Conservation (phyloP, 208 protist species). For the Leptomonas pyrrhocoris region DNA sequence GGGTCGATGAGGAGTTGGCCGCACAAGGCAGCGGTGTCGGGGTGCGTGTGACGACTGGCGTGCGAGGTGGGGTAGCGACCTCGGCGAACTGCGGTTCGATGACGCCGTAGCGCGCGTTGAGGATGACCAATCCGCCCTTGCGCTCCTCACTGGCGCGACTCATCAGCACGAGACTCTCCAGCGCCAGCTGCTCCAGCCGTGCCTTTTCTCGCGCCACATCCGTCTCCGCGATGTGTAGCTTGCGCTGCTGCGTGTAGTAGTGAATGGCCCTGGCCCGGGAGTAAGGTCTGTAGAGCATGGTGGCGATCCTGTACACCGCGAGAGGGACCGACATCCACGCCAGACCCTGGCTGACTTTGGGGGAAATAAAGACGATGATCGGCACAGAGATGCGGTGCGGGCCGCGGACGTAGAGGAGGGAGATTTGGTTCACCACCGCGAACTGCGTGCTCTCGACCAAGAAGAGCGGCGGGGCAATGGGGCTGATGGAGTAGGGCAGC, state of each 20-base stretch:
- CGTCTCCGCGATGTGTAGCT: conserved; percentile 71
- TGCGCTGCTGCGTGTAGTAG: conserved; percentile 53
- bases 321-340: conserved; percentile 68
- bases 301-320: conserved; percentile 52
- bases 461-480: conserved; percentile 49
- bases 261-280: conserved; percentile 40
- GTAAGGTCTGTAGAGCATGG: conserved; percentile 58
- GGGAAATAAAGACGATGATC: conserved; percentile 66
- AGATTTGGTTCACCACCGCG: conserved; percentile 66
- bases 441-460: conserved; percentile 44
- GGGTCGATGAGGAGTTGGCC: too few species aligned
- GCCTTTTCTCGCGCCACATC: conserved; percentile 74
- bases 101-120: conserved; percentile 88
- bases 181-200: conserved; percentile 67
- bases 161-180: conserved; percentile 54
- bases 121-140: conserved; percentile 81
- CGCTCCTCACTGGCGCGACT: conserved; percentile 63
- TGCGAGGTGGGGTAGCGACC: conserved; percentile 8
- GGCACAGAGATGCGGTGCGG: conserved; percentile 74
- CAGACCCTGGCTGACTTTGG: conserved; percentile 44
- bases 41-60: conserved; percentile 4
- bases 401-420: conserved; percentile 72
- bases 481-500: conserved; percentile 58
- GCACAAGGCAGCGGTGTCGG: conserved; percentile 1
- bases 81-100: conserved; percentile 67